Evolutionary conservation across 1,139 yeast genomes (phyloP).

Genomic region (Schwanniomyces etchellsii): DNA sequence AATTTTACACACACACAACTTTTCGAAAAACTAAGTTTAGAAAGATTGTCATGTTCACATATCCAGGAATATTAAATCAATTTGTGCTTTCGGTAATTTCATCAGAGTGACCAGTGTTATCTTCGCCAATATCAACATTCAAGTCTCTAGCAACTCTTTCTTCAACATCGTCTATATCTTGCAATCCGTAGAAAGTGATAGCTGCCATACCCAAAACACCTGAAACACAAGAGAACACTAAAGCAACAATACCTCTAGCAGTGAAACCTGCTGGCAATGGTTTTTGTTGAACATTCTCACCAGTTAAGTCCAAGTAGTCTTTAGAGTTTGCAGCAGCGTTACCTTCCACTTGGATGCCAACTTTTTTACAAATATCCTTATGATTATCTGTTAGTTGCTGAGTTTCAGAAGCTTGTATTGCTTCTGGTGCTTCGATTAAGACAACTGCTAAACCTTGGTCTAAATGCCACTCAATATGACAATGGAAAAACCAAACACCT

Average conservation of each 20-base stretch:
- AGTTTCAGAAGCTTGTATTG: conserved; percentile 32
- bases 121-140: conserved; percentile 46
- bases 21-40: conserved; percentile 9
- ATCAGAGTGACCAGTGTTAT: background rate
- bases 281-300: conserved; percentile 49
- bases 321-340: conserved; percentile 65
- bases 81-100: background rate
- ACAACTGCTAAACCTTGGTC: conserved; percentile 77
- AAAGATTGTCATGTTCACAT: background rate
- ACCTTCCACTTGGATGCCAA: conserved; percentile 43
- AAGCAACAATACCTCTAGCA: conserved; percentile 59
- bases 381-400: conserved; percentile 43
- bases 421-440: conserved; percentile 68
- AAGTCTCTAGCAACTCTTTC: conserved; percentile 53
- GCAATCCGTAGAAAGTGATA: conserved; percentile 57
- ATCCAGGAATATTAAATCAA: background rate
- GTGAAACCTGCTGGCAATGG: conserved; percentile 69
- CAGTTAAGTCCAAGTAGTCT: conserved; percentile 50
- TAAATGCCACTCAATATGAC: conserved; percentile 94
- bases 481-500: conserved; percentile 92
- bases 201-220: conserved; percentile 54
- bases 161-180: conserved; percentile 60
- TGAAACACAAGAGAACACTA: conserved; percentile 49
- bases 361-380: conserved; percentile 40
- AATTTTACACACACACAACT: conserved; percentile 16